Conservation (phyloP, 2,329 filamentous ascomycete species). For the Colletotrichum chlorophyti region DNA sequence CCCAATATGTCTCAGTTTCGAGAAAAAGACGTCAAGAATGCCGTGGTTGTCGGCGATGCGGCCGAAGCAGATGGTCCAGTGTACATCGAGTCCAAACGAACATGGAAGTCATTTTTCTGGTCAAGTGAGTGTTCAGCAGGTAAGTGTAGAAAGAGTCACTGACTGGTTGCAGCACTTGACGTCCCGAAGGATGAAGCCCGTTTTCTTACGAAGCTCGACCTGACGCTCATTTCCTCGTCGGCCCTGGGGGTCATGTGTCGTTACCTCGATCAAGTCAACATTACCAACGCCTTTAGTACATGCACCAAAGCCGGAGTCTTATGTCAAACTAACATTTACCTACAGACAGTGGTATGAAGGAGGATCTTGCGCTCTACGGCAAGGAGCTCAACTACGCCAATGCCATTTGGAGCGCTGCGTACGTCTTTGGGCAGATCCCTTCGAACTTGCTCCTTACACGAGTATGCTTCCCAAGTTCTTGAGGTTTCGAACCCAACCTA, state of each 20-base stretch:
- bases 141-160: background rate
- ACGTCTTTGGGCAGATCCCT: slow-evolving; percentile 39
- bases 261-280: slow-evolving; percentile 37
- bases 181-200: slow-evolving; percentile 34
- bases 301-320: background rate
- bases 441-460: slow-evolving; percentile 36
- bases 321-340: background rate
- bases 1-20: too few species aligned
- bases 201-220: slow-evolving; percentile 37
- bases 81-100: slow-evolving; percentile 52
- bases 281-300: slow-evolving; percentile 36
- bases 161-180: slow-evolving; percentile 30
- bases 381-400: slow-evolving; percentile 40
- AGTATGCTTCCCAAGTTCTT: slow-evolving; percentile 6
- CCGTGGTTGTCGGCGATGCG: too few species aligned
- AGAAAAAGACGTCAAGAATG: too few species aligned
- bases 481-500: background rate
- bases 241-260: slow-evolving; percentile 36
- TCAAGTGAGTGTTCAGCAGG: slow-evolving; percentile 29
- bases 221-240: slow-evolving; percentile 35
- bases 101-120: slow-evolving; percentile 35
- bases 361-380: slow-evolving; percentile 38
- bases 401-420: slow-evolving; percentile 37
- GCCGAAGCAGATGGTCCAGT: background rate
- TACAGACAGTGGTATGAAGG: slow-evolving; percentile 38